Evolutionary conservation across 2,329 filamentous ascomycete genomes (phyloP).

Genomic region (Botrytis elliptica): DNA sequence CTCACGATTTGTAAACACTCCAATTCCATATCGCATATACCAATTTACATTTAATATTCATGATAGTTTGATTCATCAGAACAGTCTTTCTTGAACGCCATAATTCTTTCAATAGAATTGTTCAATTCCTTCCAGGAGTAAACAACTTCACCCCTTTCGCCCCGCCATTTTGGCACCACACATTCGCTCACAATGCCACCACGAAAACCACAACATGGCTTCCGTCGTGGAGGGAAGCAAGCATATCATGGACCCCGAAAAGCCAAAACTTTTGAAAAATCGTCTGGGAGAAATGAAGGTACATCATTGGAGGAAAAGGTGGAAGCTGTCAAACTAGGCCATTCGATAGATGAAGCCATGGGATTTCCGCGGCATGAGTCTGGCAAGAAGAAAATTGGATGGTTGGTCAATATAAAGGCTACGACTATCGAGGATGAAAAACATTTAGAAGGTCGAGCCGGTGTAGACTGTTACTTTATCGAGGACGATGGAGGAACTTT

Average conservation of each 20-base stretch:
- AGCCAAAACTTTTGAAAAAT: slow-evolving; percentile 76
- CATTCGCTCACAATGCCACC: slow-evolving; percentile 52
- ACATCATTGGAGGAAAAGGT: slow-evolving; percentile 92
- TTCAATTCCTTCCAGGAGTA: slow-evolving; percentile 20
- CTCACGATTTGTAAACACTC: slow-evolving; percentile 12
- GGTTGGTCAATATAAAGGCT: slow-evolving; percentile 93
- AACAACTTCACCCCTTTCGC: not conserved
- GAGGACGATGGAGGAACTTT: slow-evolving; percentile 81
- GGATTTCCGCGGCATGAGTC: slow-evolving; percentile 91
- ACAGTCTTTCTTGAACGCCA: not conserved
- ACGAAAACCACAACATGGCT: slow-evolving; percentile 62
- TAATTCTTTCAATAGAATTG: slow-evolving; percentile 37
- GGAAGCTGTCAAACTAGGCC: slow-evolving; percentile 78
- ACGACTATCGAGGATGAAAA: slow-evolving; percentile 84
- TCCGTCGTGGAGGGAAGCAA: slow-evolving; percentile 64
- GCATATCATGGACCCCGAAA: slow-evolving; percentile 68
- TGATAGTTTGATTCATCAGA: not conserved
- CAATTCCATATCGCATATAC: not conserved
- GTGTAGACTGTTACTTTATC: slow-evolving; percentile 96
- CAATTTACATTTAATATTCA: not conserved
- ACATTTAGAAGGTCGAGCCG: slow-evolving; percentile 78
- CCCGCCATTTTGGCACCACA: slow-evolving; percentile 11
- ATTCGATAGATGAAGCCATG: slow-evolving; percentile 91
- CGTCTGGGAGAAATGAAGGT: slow-evolving; percentile 72
- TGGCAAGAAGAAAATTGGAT: slow-evolving; percentile 77